Percentiles rank a stretch among this genome's conserved stretches.
Evolutionary conservation across 2,329 filamentous ascomycete genomes (phyloP).

Genomic region (Paecilomyces sp.): DNA sequence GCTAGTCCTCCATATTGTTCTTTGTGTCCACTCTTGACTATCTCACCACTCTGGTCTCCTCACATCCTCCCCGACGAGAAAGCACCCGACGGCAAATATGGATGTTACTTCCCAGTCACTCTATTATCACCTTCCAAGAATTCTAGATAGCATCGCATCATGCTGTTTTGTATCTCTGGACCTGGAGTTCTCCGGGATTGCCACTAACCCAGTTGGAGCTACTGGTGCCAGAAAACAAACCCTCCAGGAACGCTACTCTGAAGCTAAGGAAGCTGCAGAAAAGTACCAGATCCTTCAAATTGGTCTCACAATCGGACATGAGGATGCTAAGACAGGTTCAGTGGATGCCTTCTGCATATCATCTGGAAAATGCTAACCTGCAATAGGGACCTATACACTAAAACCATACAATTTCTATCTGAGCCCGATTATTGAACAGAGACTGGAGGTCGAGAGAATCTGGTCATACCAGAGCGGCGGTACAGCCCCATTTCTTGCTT

Average conservation of each 20-base stretch:
- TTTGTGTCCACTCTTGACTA: background rate
- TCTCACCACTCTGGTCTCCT: background rate
- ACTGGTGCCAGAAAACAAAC: slow-evolving; percentile 38
- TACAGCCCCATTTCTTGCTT: slow-evolving; percentile 17
- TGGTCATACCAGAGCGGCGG: slow-evolving; percentile 52
- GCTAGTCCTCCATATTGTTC: background rate
- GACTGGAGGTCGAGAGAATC: slow-evolving; percentile 52
- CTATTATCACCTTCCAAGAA: slow-evolving; percentile 43
- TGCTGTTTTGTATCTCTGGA: slow-evolving; percentile 59
- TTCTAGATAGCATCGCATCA: slow-evolving; percentile 52
- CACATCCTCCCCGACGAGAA: background rate
- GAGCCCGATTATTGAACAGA: slow-evolving; percentile 47
- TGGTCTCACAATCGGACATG: slow-evolving; percentile 58
- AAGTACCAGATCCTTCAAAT: slow-evolving; percentile 59
- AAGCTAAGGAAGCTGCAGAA: slow-evolving; percentile 54
- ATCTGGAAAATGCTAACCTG: slow-evolving; percentile 3
- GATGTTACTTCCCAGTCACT: slow-evolving; percentile 49
- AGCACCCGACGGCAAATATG: slow-evolving; percentile 34
- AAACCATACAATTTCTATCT: slow-evolving; percentile 60
- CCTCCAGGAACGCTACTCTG: slow-evolving; percentile 55
- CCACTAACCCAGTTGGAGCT: slow-evolving; percentile 30
- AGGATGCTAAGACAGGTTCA: slow-evolving; percentile 46
- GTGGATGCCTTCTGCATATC: background rate
- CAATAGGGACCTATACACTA: slow-evolving; percentile 46
- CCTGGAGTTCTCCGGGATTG: slow-evolving; percentile 60